Evolutionary conservation across 2,329 filamentous ascomycete genomes (phyloP).

Genomic region (Pyrenochaeta sp.): DNA sequence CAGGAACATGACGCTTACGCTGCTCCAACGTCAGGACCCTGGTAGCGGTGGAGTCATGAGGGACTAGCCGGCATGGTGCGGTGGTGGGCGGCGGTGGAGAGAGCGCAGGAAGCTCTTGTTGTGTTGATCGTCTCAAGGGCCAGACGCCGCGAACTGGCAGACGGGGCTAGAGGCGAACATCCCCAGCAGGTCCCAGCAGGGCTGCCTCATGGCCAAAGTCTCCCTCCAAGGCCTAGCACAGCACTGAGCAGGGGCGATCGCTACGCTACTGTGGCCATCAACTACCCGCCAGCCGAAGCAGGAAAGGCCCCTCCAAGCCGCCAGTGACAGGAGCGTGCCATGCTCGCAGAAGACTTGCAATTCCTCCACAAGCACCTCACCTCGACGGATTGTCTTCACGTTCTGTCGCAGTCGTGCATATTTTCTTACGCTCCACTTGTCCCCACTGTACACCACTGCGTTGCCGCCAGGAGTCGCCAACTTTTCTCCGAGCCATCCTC

Average conservation of each 20-base stretch:
- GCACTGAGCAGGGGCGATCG: conserved; percentile 40
- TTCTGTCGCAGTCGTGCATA: conserved; percentile 37
- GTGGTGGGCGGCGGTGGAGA: conserved; percentile 26
- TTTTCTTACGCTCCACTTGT: conserved; percentile 36
- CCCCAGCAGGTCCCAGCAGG: conserved; percentile 41
- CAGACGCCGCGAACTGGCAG: conserved; percentile 41
- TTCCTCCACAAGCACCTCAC: conserved; percentile 29
- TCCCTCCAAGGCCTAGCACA: conserved; percentile 29
- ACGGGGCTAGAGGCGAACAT: conserved; percentile 39
- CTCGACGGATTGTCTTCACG: conserved; percentile 24
- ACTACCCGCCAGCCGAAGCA: conserved; percentile 35
- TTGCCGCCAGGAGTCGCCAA: conserved; percentile 25
- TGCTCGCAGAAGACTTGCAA: conserved; percentile 37
- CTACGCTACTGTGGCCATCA: conserved; percentile 38
- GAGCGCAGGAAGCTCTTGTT: conserved; percentile 17
- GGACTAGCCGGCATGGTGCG: conserved; percentile 36
- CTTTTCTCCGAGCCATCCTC: conserved; percentile 31
- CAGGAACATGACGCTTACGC: conserved; percentile 42
- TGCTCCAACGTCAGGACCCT: conserved; percentile 24
- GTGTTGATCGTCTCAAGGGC: conserved; percentile 50
- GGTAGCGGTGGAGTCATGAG: conserved; percentile 30
- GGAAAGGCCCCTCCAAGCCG: conserved; percentile 35
- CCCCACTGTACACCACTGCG: conserved; percentile 18
- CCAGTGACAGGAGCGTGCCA: conserved; percentile 39
- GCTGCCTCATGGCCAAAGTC: conserved; percentile 34